Conservation (phyloP, 768 basidiomycete species). For the Russula sp. region DNA sequence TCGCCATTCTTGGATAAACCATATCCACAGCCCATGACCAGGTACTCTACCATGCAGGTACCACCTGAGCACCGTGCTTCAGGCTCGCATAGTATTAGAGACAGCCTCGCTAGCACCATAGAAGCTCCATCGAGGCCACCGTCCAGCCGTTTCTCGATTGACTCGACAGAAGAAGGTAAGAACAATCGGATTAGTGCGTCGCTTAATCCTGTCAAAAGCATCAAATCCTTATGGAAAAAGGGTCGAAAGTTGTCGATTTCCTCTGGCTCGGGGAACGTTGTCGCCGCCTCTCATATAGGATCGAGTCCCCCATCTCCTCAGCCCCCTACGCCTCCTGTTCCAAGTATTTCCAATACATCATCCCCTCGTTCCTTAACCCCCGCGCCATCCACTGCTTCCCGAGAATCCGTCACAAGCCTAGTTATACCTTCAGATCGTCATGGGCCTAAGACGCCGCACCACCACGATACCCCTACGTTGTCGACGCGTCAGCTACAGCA, state of each 20-base stretch:
- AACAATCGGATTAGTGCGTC: slow-evolving; percentile 42
- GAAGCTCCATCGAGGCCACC: slow-evolving; percentile 31
- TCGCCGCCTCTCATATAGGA: slow-evolving; percentile 9
- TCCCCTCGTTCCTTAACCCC: slow-evolving; percentile 11
- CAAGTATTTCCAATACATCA: slow-evolving; percentile 12
- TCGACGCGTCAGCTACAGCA: slow-evolving; percentile 13
- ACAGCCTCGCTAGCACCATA: slow-evolving; percentile 5
- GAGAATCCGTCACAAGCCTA: slow-evolving; percentile 25
- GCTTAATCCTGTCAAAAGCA: slow-evolving; percentile 68
- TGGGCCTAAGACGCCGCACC: neutral
- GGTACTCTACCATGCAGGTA: slow-evolving; percentile 10
- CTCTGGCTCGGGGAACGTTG: slow-evolving; percentile 35
- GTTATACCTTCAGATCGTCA: slow-evolving; percentile 15
- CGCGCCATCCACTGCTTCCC: slow-evolving; percentile 5
- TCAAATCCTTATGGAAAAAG: slow-evolving; percentile 78
- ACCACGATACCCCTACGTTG: slow-evolving; percentile 11
- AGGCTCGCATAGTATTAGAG: neutral
- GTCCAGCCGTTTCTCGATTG: slow-evolving; percentile 65
- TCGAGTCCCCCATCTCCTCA: slow-evolving; percentile 8
- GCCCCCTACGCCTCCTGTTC: slow-evolving; percentile 18
- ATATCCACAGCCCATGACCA: neutral
- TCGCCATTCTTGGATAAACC: slow-evolving; percentile 9
- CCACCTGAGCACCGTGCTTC: slow-evolving; percentile 17
- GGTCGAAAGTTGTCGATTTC: slow-evolving; percentile 49
- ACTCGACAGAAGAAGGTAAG: slow-evolving; percentile 53